A percentile compares a stretch with the other conserved stretches of the same genome.
Evolutionary conservation across 306 rosid genomes (phyloP).

Genomic region (Cucurbita pepo): DNA sequence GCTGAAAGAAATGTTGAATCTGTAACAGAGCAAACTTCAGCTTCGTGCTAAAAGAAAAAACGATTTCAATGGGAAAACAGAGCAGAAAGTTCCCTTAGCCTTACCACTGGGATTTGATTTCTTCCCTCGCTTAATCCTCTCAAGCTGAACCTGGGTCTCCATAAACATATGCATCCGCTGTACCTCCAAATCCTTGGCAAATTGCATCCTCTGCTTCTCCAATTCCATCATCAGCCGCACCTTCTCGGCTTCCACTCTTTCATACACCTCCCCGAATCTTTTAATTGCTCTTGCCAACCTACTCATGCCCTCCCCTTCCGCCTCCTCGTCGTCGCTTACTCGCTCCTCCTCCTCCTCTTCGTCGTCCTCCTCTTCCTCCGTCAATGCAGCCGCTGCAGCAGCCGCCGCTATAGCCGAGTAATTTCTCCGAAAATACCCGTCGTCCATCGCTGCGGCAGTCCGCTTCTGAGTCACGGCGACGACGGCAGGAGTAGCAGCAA

Average conservation of each 20-base stretch:
- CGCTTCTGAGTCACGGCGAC: conserved; percentile 56
- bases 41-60: not conserved
- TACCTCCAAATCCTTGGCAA: conserved; percentile 75
- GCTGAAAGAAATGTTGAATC: not conserved
- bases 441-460: conserved; percentile 25
- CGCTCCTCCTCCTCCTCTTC: conserved; percentile 28
- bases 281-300: conserved; percentile 78
- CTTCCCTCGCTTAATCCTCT: conserved; percentile 87
- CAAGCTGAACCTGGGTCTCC: conserved; percentile 94
- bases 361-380: conserved; percentile 53
- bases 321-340: conserved; percentile 39
- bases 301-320: conserved; percentile 62
- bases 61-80: not conserved
- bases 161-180: conserved; percentile 88
- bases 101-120: conserved; percentile 60
- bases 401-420: conserved; percentile 92
- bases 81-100: conserved; percentile 13
- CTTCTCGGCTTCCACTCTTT: conserved; percentile 76
- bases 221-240: conserved; percentile 83
- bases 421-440: conserved; percentile 59
- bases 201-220: conserved; percentile 96
- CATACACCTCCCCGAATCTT: conserved; percentile 71
- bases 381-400: conserved; percentile 55
- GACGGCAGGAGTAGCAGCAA: conserved; percentile 2
- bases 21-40: not conserved